Percentiles rank a stretch among this genome's conserved stretches.
phyloP scores from a whole-genome alignment of 2,329 filamentous ascomycete species.

The Sclerotinia nivalis region DNA sequence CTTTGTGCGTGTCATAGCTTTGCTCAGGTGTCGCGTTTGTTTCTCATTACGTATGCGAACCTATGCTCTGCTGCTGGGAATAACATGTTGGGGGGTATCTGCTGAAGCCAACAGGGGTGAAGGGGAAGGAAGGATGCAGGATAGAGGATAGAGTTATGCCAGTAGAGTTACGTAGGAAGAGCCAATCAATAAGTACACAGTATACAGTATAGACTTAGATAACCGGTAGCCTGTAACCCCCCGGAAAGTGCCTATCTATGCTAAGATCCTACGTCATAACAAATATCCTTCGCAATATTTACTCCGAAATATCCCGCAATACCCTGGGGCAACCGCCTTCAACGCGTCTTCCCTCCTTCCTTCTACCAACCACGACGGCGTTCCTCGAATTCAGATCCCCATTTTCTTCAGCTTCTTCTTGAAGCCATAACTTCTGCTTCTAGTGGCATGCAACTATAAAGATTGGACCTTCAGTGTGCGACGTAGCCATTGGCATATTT shows the following conservation, averaged over 20 bases:
- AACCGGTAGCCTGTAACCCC: too few relatives aligned
- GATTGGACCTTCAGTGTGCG: neutral
- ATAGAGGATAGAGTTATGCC: too few relatives aligned
- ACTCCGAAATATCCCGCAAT: slow-evolving; percentile 2
- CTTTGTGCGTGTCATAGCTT: neutral
- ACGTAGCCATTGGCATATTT: neutral
- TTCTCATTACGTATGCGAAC: too few relatives aligned
- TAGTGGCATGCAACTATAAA: neutral
- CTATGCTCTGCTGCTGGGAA: too few relatives aligned
- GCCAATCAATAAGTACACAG: too few relatives aligned
- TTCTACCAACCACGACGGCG: neutral
- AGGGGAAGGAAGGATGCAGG: too few relatives aligned
- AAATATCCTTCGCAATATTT: neutral
- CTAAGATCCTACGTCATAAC: too few relatives aligned
- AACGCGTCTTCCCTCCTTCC: slow-evolving; percentile 7
- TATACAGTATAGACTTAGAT: too few relatives aligned
- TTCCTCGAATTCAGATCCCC: neutral
- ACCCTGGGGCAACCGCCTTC: neutral
- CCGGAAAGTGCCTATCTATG: too few relatives aligned
- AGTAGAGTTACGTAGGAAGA: too few relatives aligned
- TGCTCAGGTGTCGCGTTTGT: neutral
- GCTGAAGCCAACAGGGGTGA: too few relatives aligned
- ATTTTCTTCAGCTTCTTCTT: neutral
- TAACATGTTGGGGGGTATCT: too few relatives aligned
- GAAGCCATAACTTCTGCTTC: neutral